Evolutionary conservation across 306 rosid species (phyloP), one percentile per base, ranked within the genome.

Genomic region (Sesbania bispinosa): DNA sequence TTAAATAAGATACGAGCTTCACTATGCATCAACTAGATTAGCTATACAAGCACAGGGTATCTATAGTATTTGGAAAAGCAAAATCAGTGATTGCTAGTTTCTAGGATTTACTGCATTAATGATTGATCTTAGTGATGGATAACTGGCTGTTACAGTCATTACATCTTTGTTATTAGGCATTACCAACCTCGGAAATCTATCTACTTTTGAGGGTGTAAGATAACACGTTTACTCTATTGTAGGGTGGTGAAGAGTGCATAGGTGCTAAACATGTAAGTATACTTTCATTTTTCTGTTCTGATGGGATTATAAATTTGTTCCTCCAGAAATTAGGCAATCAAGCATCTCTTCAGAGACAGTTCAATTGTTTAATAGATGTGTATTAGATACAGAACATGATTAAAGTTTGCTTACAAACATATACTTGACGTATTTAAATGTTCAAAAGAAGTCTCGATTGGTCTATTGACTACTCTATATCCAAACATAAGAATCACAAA

Each of bases 51-150:
- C 4, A n/a, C 0, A 2, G 35, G 39, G 24, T 47, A 27, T 39
- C 66, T 36, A 35, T 55, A 48, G 38, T 59, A 36, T 46, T 58
- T 9, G 20, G 53, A 24, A 76, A 67, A 33, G 55, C 11, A 76
- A 57, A 58, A 67, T n/a, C 55, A 45, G 43, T 15, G 35, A 30
- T 24, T 23, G 62, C 24, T 21, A 67, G 47, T 24, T 23, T 54
- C 24, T 21, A 67, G 47, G 27, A 67, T 23, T 35, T 35, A 24
- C 41, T 32, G 18, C 15, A 18, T 48, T 7, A 60, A 20, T 36
- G 30, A 53, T 67, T 47, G 35, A 41, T 71, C 21, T 43, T 10
- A 8, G 47, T 47, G 16, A 57, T n/a, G 9, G 27, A 53, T 24
- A 14, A n/a, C 11, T 52, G 26, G 36, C n/a, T 5, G 16, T 29